Evolutionary conservation across 2,329 filamentous ascomycete species (phyloP).

Genomic region (Talaromyces piceae): DNA sequence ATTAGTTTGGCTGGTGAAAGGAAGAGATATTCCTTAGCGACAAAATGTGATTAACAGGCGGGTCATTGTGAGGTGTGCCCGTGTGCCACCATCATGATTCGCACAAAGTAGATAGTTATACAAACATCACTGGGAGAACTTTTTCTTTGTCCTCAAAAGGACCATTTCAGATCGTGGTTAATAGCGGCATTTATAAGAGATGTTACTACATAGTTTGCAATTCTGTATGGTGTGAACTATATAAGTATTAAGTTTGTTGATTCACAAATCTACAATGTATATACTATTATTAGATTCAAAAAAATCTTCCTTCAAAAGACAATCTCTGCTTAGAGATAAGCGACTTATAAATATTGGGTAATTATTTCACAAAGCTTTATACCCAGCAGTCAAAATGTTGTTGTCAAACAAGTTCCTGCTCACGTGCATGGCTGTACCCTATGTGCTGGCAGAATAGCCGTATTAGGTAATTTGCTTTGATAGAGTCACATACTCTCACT

Average conservation of each 20-base stretch:
- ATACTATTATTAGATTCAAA: neutral
- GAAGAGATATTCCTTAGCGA: too few relatives aligned
- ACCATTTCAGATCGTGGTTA: too few relatives aligned
- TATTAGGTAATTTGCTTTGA: neutral
- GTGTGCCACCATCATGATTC: too few relatives aligned
- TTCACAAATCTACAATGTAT: neutral
- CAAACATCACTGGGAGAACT: too few relatives aligned
- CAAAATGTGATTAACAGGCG: too few relatives aligned
- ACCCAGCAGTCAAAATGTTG: neutral
- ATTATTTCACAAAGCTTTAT: neutral
- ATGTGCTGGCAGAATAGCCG: neutral
- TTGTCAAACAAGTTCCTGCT: neutral
- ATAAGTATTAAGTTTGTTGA: neutral
- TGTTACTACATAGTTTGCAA: too few relatives aligned
- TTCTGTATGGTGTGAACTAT: neutral
- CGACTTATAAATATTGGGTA: neutral
- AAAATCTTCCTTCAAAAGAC: too few relatives aligned
- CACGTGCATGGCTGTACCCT: neutral
- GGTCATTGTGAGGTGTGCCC: too few relatives aligned
- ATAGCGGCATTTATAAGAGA: too few relatives aligned
- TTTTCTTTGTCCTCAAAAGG: too few relatives aligned
- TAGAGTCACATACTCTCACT: neutral
- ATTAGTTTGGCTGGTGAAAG: too few relatives aligned
- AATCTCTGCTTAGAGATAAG: neutral
- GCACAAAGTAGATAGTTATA: too few relatives aligned